Evolutionary conservation across 2,329 filamentous ascomycete species (phyloP).

Genomic region (Mollisiaceae sp.): DNA sequence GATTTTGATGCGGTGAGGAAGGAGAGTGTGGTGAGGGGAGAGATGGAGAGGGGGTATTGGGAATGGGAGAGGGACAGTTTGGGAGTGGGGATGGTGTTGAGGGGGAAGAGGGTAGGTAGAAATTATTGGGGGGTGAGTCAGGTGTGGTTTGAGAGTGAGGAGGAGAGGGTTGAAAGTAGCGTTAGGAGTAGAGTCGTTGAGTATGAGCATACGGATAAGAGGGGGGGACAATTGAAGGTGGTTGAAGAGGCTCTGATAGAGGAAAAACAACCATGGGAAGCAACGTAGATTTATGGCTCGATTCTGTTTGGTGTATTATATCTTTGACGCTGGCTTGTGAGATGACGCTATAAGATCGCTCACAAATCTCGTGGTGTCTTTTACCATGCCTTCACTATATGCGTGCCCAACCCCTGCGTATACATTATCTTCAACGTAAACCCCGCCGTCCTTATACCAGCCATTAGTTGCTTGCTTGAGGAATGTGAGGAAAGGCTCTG

Average conservation of each 20-base stretch:
- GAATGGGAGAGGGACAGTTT: slow-evolving; percentile 40
- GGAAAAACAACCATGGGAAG: slow-evolving; percentile 35
- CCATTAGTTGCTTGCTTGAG: slow-evolving; percentile 58
- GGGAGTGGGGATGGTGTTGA: slow-evolving; percentile 37
- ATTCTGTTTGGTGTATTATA: slow-evolving; percentile 19
- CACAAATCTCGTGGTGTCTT: slow-evolving; percentile 69
- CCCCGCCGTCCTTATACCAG: slow-evolving; percentile 60
- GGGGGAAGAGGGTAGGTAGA: slow-evolving; percentile 40
- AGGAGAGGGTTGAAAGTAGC: slow-evolving; percentile 28
- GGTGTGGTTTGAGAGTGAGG: slow-evolving; percentile 31
- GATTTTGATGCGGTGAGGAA: slow-evolving; percentile 33
- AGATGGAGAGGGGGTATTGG: slow-evolving; percentile 35
- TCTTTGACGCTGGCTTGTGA: slow-evolving; percentile 27
- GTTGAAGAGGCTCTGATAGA: slow-evolving; percentile 29
- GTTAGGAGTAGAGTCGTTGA: slow-evolving; percentile 27
- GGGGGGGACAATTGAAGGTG: slow-evolving; percentile 9
- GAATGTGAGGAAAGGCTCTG: slow-evolving; percentile 64
- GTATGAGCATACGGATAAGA: neutral
- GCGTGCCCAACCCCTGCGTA: slow-evolving; percentile 73
- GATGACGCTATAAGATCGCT: slow-evolving; percentile 43
- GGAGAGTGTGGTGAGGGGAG: slow-evolving; percentile 32
- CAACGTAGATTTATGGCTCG: neutral
- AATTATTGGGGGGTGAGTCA: slow-evolving; percentile 40
- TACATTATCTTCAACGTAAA: slow-evolving; percentile 67
- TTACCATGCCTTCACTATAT: slow-evolving; percentile 71